phyloP scores from a whole-genome alignment of 768 basidiomycete genomes.

The Boletellus ananas region DNA sequence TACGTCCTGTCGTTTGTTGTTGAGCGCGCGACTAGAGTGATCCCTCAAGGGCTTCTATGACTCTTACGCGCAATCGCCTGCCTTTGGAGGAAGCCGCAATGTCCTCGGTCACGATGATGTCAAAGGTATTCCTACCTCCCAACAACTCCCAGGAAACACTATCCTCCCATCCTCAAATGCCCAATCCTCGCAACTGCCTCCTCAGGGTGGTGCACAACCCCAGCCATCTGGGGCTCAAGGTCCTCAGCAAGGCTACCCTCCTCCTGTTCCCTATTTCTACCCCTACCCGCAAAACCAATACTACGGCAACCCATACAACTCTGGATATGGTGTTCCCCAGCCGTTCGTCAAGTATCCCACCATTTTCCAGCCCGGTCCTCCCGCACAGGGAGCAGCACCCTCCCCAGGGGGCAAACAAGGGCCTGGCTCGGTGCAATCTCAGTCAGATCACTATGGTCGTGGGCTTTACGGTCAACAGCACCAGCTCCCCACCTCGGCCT shows the following conservation, averaged over 20 bases:
- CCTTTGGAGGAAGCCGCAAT: constrained; percentile 57
- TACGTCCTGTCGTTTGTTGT: constrained; percentile 32
- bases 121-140: constrained; percentile 61
- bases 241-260: constrained; percentile 63
- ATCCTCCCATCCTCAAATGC: constrained; percentile 51
- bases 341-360: constrained; percentile 75
- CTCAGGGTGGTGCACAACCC: constrained; percentile 47
- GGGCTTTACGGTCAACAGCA: constrained; percentile 62
- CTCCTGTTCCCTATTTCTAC: constrained; percentile 57
- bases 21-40: constrained; percentile 14
- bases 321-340: constrained; percentile 52
- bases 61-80: constrained; percentile 59
- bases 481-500: constrained; percentile 42
- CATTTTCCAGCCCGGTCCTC: constrained; percentile 70
- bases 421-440: constrained; percentile 47
- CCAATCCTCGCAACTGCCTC: constrained; percentile 51
- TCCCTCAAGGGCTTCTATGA: constrained; percentile 67
- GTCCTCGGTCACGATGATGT: constrained; percentile 72
- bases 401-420: constrained; percentile 68
- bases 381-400: constrained; percentile 61
- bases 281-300: constrained; percentile 77
- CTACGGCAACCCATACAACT: constrained; percentile 70
- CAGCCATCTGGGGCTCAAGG: constrained; percentile 60
- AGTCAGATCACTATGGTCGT: constrained; percentile 60
- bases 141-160: constrained; percentile 49